phyloP scores from a whole-genome alignment of 352 stramenopile species.

The Elongisporangium undulatum region DNA sequence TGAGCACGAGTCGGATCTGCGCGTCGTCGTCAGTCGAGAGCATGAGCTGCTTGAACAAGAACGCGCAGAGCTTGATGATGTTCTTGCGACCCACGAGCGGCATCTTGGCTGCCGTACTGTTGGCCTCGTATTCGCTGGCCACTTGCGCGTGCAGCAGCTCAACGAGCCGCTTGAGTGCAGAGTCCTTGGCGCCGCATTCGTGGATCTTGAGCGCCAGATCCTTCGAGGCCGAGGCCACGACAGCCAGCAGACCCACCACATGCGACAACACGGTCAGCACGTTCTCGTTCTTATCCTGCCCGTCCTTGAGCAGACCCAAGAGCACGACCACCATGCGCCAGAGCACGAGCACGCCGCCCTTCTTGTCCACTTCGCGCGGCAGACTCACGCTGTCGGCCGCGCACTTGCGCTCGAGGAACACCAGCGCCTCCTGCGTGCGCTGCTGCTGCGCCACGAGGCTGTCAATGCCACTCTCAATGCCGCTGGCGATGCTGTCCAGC shows the following conservation, averaged over 20 bases:
- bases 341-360: conserved; percentile 47
- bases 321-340: conserved; percentile 41
- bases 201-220: conserved; percentile 28
- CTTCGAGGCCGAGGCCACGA: conserved; percentile 55
- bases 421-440: conserved; percentile 52
- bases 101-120: conserved; percentile 15
- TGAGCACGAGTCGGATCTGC: conserved; percentile 48
- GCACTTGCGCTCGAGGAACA: conserved; percentile 78
- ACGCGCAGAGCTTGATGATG: conserved; percentile 68
- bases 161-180: conserved; percentile 14
- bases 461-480: conserved; percentile 11
- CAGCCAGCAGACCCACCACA: conserved; percentile 40
- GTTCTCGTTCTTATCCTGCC: neutral
- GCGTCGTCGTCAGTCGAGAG: conserved; percentile 34
- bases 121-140: conserved; percentile 41
- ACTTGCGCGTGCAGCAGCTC: conserved; percentile 49
- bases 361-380: conserved; percentile 45
- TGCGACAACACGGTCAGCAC: conserved; percentile 39
- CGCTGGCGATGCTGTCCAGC: conserved; percentile 43
- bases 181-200: neutral
- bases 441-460: conserved; percentile 26
- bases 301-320: conserved; percentile 17
- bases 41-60: conserved; percentile 74
- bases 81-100: conserved; percentile 39
- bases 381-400: conserved; percentile 46